Evolutionary conservation across 331 rosid species (phyloP), one percentile per base, ranked within the genome.

Genomic region (Pyracantha coccinea): DNA sequence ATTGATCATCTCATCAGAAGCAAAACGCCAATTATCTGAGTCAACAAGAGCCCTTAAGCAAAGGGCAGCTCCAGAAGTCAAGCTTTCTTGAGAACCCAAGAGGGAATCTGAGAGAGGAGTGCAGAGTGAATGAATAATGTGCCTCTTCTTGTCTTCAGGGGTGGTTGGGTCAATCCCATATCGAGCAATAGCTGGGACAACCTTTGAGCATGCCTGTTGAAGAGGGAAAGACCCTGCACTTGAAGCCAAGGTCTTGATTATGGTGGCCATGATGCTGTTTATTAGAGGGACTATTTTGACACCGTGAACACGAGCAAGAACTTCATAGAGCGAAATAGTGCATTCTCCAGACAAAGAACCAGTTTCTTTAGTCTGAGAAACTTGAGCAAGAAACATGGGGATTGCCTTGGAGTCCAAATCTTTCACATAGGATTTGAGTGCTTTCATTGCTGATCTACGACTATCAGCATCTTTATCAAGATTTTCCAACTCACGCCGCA

Each of bases 161-260:
- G 93, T 85, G 47, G 97, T 81, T 6, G 99, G 98, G 41, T 92
- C 98, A 21, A 95, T 90, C 50, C 91, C 96, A 75, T 92, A 95
- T 77, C 97, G 85, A 13, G 93, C 97, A 55, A 95, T 93, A 17
- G 99, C 91, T 0, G 91, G 96, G 68, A 92, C 97, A 61, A 92
- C 97, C 79, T 85, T 92, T 0, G 99, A 92, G 76, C 99, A 95
- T 5, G 97, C 97, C 72, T 92, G 99, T 72, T 90, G 98, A 32
- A 95, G 96, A 69, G 97, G 93, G 72, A 92, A 88, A 54, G 96
- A 92, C 47, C 97, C 93, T 1, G 89, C 96, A 84, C 99, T 92
- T 4, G 92, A 92, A 78, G 96, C 88, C 66, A 95, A 84, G 45
- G 97, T 89, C 82, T 90, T 90, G 83, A 90, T 80, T 5, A 95